These are phyloP conservation scores for Amanita polypyramis DNA, from an alignment of 768 basidiomycete species.

Conservation along the genomic window DNA sequence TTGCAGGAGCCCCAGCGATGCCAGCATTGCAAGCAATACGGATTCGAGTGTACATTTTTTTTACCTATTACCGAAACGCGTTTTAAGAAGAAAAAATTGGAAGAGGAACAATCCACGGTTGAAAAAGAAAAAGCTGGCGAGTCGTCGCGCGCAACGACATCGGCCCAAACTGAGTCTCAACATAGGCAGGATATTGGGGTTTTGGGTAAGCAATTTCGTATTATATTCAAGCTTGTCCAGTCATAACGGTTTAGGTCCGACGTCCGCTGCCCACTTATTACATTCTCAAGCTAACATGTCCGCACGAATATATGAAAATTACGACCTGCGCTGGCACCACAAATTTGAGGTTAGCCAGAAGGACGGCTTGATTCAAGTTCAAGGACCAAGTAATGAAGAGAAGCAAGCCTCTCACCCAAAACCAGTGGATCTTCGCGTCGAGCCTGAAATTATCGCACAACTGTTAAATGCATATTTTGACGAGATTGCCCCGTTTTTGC, in stretches of 20 bases:
- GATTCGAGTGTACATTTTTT: constrained; percentile 94
- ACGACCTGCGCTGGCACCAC: constrained; percentile 83
- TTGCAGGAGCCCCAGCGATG: constrained; percentile 63
- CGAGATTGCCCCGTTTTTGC: constrained; percentile 82
- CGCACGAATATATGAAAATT: constrained; percentile 74
- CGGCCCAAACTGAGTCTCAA: constrained; percentile 37
- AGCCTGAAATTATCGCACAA: constrained; percentile 66
- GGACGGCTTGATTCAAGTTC: constrained; percentile 81
- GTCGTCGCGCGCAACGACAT: constrained; percentile 19
- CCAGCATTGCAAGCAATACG: constrained; percentile 91
- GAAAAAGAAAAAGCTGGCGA: constrained; percentile 22
- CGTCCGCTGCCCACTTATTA: constrained; percentile 74
- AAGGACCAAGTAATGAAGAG: constrained; percentile 51
- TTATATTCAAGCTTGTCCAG: constrained; percentile 9
- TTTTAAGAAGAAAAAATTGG: constrained; percentile 91
- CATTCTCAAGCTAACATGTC: constrained; percentile 87
- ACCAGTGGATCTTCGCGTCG: constrained; percentile 62
- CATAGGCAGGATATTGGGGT: constrained; percentile 49
- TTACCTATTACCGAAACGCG: constrained; percentile 97
- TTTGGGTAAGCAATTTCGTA: constrained; percentile 35
- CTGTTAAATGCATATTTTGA: constrained; percentile 89
- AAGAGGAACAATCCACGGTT: constrained; percentile 49
- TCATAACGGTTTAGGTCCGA: constrained; percentile 61
- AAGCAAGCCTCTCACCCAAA: constrained; percentile 44
- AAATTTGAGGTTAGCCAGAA: constrained; percentile 79